Conservation (phyloP, 2,329 filamentous ascomycete genomes). For the Ascochyta lentis region DNA sequence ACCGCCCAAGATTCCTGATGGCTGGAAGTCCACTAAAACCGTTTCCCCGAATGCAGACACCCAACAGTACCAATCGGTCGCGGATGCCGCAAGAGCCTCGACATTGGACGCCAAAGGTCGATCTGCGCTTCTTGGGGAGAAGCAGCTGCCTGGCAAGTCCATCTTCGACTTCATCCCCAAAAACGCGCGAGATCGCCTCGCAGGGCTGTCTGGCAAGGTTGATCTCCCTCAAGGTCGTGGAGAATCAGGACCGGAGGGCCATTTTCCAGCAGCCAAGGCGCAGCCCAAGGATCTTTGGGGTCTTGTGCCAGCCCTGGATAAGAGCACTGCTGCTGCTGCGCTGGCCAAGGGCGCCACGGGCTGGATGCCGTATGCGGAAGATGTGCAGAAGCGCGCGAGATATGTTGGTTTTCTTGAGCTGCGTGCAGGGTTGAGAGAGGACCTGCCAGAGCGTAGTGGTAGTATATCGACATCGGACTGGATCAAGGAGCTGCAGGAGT, state of each 20-base stretch:
- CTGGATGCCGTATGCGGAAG: slow-evolving; percentile 84
- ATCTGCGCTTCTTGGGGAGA: slow-evolving; percentile 81
- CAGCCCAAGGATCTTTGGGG: slow-evolving; percentile 61
- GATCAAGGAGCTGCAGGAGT: slow-evolving; percentile 80
- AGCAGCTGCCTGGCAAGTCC: slow-evolving; percentile 84
- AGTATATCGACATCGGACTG: slow-evolving; percentile 72
- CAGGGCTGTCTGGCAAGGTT: slow-evolving; percentile 73
- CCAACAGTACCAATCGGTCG: slow-evolving; percentile 64
- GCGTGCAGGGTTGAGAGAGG: slow-evolving; percentile 65
- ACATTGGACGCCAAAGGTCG: slow-evolving; percentile 77
- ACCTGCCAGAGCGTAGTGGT: slow-evolving; percentile 63
- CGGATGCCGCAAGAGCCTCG: slow-evolving; percentile 79
- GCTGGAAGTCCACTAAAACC: slow-evolving; percentile 70
- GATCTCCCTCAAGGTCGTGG: slow-evolving; percentile 80
- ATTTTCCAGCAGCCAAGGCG: slow-evolving; percentile 68
- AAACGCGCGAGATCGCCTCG: slow-evolving; percentile 77
- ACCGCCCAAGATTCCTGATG: slow-evolving; percentile 72
- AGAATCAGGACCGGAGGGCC: slow-evolving; percentile 72
- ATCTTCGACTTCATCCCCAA: slow-evolving; percentile 92
- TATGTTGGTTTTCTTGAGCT: slow-evolving; percentile 84
- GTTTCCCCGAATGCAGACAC: slow-evolving; percentile 37
- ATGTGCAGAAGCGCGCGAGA: slow-evolving; percentile 77
- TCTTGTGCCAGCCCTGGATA: slow-evolving; percentile 53
- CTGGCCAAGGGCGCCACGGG: slow-evolving; percentile 61
- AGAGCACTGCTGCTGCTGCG: slow-evolving; percentile 53